A percentile compares a stretch with the other conserved stretches of the same genome.
Evolutionary conservation across 306 rosid species (phyloP).

Genomic region (Geum urbanum): DNA sequence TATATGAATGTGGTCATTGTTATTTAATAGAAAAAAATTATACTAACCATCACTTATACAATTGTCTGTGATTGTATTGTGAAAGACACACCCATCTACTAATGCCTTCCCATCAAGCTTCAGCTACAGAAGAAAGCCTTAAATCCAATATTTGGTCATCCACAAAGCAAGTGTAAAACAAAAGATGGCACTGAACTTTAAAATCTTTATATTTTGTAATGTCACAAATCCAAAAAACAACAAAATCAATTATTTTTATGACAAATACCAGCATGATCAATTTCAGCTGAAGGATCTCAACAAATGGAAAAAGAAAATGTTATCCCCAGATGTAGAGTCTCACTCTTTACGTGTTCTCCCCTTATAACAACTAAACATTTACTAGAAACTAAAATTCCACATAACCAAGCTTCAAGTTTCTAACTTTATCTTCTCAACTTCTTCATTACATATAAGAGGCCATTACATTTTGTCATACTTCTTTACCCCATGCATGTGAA

Average conservation of each 20-base stretch:
- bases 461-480: too few relatives aligned
- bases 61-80: too few relatives aligned
- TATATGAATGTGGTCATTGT: too few relatives aligned
- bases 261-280: background rate
- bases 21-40: too few relatives aligned
- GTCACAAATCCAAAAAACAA: slow-evolving; percentile 23
- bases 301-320: background rate
- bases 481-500: too few relatives aligned
- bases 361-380: slow-evolving; percentile 6
- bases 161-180: slow-evolving; percentile 30
- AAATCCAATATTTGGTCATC: slow-evolving; percentile 28
- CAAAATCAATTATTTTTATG: slow-evolving; percentile 10
- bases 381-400: background rate
- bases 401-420: background rate
- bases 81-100: too few relatives aligned
- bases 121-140: slow-evolving; percentile 28
- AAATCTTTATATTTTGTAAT: slow-evolving; percentile 26
- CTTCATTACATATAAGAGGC: too few relatives aligned
- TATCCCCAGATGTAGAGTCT: background rate
- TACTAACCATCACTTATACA: too few relatives aligned
- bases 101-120: too few relatives aligned
- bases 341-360: background rate
- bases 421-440: too few relatives aligned
- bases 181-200: background rate
- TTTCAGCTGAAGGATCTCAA: slow-evolving; percentile 1